Evolutionary conservation across 2,329 filamentous ascomycete species (phyloP).

Genomic region (Dichotomopilus funicola): DNA sequence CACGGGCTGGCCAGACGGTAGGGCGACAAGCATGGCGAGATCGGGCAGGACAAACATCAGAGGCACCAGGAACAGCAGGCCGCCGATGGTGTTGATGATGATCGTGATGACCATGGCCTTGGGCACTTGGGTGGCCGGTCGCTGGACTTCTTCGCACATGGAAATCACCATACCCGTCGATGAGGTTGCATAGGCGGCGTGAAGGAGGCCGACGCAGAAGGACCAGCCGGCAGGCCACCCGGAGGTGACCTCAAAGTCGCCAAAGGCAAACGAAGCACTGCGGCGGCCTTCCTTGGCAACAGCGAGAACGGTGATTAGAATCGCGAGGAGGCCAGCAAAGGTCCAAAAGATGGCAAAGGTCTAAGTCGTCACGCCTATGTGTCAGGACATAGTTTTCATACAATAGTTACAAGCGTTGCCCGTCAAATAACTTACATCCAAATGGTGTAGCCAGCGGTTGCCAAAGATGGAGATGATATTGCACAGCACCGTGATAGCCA

Average conservation of each 20-base stretch:
- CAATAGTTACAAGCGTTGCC: background rate
- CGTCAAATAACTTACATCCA: conserved; percentile 53
- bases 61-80: conserved; percentile 62
- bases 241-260: conserved; percentile 60
- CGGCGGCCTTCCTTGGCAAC: conserved; percentile 63
- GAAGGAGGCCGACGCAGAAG: conserved; percentile 65
- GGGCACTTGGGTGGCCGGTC: conserved; percentile 61
- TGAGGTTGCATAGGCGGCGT: conserved; percentile 67
- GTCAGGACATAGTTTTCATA: background rate
- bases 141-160: conserved; percentile 67
- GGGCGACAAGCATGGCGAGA: conserved; percentile 45
- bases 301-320: conserved; percentile 55
- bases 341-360: conserved; percentile 71
- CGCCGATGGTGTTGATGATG: conserved; percentile 58
- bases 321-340: conserved; percentile 62
- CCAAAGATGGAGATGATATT: conserved; percentile 60
- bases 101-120: conserved; percentile 66
- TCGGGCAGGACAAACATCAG: conserved; percentile 64
- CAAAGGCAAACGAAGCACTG: conserved; percentile 57
- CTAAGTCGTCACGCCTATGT: conserved; percentile 30
- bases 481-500: conserved; percentile 58
- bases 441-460: conserved; percentile 58
- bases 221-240: conserved; percentile 66
- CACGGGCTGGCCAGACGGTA: conserved; percentile 54
- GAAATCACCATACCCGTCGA: conserved; percentile 75